phyloP scores from a whole-genome alignment of 352 stramenopile genomes.

The Globisporangium abappressorium region DNA sequence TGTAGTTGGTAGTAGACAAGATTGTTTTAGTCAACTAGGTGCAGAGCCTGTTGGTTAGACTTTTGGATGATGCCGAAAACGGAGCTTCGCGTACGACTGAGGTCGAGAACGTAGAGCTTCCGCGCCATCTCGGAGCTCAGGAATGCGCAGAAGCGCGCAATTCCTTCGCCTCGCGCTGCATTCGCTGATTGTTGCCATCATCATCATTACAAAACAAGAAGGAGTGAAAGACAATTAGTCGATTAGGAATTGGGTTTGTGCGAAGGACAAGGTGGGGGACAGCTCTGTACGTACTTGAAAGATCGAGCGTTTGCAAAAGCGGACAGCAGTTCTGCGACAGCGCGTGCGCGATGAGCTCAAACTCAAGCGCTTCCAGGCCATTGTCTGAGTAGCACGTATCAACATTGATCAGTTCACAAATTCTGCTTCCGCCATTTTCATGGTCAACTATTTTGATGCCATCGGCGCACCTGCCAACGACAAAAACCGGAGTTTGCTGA shows the following conservation, averaged over 20 bases:
- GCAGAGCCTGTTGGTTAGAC: neutral
- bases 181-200: conserved; percentile 31
- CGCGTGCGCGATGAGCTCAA: conserved; percentile 26
- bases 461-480: conserved; percentile 21
- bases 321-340: conserved; percentile 25
- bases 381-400: conserved; percentile 26
- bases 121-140: conserved; percentile 29
- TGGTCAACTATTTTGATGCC: neutral
- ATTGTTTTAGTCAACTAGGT: neutral
- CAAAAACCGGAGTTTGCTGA: conserved; percentile 25
- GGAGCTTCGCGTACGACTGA: conserved; percentile 34
- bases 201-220: neutral
- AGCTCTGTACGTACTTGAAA: conserved; percentile 27
- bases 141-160: conserved; percentile 38
- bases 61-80: neutral
- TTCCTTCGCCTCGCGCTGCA: conserved; percentile 34
- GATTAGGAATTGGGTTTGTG: neutral
- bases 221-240: neutral
- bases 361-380: conserved; percentile 29
- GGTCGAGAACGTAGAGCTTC: conserved; percentile 35
- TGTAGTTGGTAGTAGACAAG: conserved; percentile 9
- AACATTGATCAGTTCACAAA: neutral
- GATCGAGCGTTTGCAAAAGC: conserved; percentile 30
- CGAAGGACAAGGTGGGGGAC: neutral
- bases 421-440: neutral